Base-by-base conservation (phyloP, 2,329 filamentous ascomycete genomes). In the Phialophora macrospora region DNA sequence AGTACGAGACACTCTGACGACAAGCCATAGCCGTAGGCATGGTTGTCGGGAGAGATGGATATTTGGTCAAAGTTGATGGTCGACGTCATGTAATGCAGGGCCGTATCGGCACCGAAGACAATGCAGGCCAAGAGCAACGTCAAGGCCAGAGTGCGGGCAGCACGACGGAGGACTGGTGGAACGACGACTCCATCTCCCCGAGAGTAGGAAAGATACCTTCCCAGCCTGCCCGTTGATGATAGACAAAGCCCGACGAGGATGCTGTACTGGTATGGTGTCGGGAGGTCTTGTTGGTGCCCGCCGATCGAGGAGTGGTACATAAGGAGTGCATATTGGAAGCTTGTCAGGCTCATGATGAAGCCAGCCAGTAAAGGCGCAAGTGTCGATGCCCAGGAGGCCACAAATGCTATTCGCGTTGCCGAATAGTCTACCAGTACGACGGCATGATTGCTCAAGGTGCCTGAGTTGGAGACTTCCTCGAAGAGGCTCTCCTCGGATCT, bases 341-440 rank as follows among this genome's bases (percentile, higher is more conserved):
- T 65, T 28, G 59, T 51, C 41, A 71, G 55, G 44, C 48, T 65
- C 70, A 72, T 71, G 55, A 72, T 62, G 54, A 68, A 72, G 46
- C 64, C 62, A 12, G 68, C 66, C 22, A 72, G 59, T 8, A 72
- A 55, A 34, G 70, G 70, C 9, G 70, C 70, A 6, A 72, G 51
- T 14, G 70, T 71, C n/a, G 69, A 71, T 11, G 67, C 59, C 62
- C 67, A 71, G 2, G 63, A 67, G 2, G 70, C 69, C 14, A 69
- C 66, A 56, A 72, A 72, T 6, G 67, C 69, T 14, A 72, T 68
- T 46, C 67, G 61, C 14, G 69, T 72, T 11, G 70, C 70, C 26
- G 70, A 71, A 41, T 70, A 71, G 52, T 71, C 64, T 54, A 72
- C 70, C 24, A 71, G 63, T 6, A 72, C 62, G n/a, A 68, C 65